phyloP scores from a whole-genome alignment of 2,329 filamentous ascomycete species.

The Huntiella omanensis region DNA sequence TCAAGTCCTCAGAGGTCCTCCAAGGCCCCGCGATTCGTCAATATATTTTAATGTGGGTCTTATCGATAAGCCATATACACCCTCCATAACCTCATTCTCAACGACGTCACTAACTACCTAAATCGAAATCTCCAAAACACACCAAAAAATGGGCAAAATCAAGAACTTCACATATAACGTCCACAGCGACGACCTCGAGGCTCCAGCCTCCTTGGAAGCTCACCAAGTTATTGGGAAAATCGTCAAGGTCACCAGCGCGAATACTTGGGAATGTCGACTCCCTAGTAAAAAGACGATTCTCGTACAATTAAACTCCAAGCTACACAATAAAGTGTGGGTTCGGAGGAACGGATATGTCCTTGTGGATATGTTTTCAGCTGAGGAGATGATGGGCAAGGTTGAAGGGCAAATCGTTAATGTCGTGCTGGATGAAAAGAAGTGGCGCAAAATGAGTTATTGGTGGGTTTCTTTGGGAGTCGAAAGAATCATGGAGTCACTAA shows the following conservation, averaged over 20 bases:
- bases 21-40: background rate
- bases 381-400: conserved; percentile 57
- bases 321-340: conserved; percentile 87
- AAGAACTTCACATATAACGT: conserved; percentile 11
- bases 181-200: conserved; percentile 8
- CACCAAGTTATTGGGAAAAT: conserved; percentile 58
- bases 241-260: conserved; percentile 71
- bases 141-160: conserved; percentile 8
- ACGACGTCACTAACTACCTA: background rate
- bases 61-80: conserved; percentile 8
- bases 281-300: conserved; percentile 47
- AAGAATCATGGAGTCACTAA: background rate
- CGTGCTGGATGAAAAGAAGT: conserved; percentile 75
- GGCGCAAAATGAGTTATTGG: conserved; percentile 85
- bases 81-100: too few species aligned
- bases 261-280: conserved; percentile 62
- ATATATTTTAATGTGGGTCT: conserved; percentile 6
- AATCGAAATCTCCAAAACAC: background rate
- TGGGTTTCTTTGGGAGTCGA: conserved; percentile 19
- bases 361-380: conserved; percentile 46
- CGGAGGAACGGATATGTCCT: conserved; percentile 76
- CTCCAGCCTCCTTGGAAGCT: conserved; percentile 12
- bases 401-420: conserved; percentile 84
- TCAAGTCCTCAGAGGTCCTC: background rate
- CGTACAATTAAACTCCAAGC: conserved; percentile 66